Base-by-base conservation (phyloP, 176 grass and related monocot genomes). In the Zoysia pacifica region DNA sequence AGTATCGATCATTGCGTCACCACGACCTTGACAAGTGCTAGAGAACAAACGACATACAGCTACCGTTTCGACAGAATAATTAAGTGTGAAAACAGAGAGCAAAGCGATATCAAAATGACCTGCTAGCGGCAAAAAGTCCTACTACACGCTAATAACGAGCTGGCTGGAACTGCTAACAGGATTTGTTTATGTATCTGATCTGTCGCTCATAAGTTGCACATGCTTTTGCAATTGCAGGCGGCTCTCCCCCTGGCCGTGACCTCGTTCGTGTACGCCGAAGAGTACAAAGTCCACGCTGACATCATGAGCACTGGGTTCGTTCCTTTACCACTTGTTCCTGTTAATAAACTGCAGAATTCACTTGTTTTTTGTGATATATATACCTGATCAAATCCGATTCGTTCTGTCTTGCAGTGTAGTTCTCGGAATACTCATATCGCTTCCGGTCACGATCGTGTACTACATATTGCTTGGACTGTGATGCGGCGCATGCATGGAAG, bases 231-330 rank as follows among this genome's bases (percentile, higher is more conserved):
- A 76, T 11, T 62, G 6, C 73, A 92, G 91, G 87, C 94, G 64
- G 94, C 94, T 77, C 85, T 97, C 1, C 95, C 92, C 6, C 86
- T 94, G 37, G 86, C 87, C 3, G 95, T 97, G 19, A 85, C 86
- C 69, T 94, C 90, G 51, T 98, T 98, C 51, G 95, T 98, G 80
- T 98, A 98, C 54, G 91, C 90, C 5, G 88, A 94, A 68, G 95
- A 98, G 63, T 97, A 97, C 62, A 89, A 90, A 61, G 80, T 94
- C 28, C 92, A 97, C 60, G 74, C 95, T 10, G 92, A 97, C 68
- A 91, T 97, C 85, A 97, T 97, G 95, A 97, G 95, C 83, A 94
- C 95, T 39, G 90, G 92, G 95, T 97, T 28, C 28, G 28, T 28
- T 28, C 28, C 28, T 28, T 28, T 28, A 28, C 44, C 54, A 53